Conservation (phyloP, 106 monocot genomes). For the Dioscorea alata region DNA sequence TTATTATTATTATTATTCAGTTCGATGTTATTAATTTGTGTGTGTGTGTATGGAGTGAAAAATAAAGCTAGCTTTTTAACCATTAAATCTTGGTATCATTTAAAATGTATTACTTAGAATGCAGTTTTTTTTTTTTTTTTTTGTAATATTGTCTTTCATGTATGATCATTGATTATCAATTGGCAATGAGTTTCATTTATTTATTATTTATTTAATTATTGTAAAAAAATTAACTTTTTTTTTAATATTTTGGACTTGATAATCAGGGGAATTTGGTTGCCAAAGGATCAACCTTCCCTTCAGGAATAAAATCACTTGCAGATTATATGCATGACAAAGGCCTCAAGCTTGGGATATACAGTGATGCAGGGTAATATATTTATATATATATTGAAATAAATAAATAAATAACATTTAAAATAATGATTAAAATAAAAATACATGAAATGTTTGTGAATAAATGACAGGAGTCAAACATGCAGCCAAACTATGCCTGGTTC, state of each 20-base stretch:
- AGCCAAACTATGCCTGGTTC: conserved; percentile 87
- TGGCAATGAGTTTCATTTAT: no score
- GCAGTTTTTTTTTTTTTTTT: no score
- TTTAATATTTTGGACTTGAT: neutral
- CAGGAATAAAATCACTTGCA: conserved; percentile 82
- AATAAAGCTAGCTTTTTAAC: no score
- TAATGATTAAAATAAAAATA: neutral
- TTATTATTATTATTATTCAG: no score
- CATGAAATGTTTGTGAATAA: neutral
- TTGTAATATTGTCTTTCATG: no score
- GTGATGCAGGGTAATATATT: conserved; percentile 76
- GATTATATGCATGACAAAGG: conserved; percentile 81
- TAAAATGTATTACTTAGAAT: no score
- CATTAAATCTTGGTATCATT: no score
- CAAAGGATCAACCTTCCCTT: conserved; percentile 66
- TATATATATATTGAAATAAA: neutral
- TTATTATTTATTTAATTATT: no score
- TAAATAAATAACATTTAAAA: neutral
- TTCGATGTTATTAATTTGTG: no score
- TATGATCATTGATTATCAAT: no score
- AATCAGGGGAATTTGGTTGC: conserved; percentile 78
- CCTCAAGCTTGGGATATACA: conserved; percentile 79
- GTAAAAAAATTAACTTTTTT: no score
- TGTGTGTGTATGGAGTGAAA: no score
- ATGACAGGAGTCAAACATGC: conserved; percentile 55